A percentile compares a stretch with the other conserved stretches of the same genome.
Conservation (phyloP, 2,329 filamentous ascomycete genomes). For the Gliomastix tumulicola region DNA sequence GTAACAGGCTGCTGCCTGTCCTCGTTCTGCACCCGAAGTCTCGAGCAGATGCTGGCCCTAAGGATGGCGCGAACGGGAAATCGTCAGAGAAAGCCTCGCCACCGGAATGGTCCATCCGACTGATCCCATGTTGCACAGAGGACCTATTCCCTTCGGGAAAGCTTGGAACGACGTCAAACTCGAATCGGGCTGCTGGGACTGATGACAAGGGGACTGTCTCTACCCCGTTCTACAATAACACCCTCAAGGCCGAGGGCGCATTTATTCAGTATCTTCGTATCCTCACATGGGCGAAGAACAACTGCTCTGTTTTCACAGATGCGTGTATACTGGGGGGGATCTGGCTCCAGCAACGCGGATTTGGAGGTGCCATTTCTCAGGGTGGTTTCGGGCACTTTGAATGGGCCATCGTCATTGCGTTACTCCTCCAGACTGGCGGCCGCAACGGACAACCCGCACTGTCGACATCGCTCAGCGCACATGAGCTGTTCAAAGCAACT, state of each 20-base stretch:
- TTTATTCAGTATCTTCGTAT: conserved; percentile 70
- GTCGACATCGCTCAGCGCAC: conserved; percentile 76
- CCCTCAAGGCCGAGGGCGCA: conserved; percentile 69
- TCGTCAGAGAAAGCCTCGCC: conserved; percentile 12
- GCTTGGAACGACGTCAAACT: conserved; percentile 62
- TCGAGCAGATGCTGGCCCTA: conserved; percentile 10
- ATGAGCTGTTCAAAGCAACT: conserved; percentile 89
- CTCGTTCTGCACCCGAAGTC: conserved; percentile 33
- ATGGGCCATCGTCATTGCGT: conserved; percentile 73
- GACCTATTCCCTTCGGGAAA: conserved; percentile 65
- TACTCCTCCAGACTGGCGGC: conserved; percentile 73
- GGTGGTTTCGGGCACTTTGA: conserved; percentile 94
- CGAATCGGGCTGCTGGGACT: conserved; percentile 51
- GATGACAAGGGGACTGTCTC: conserved; percentile 36
- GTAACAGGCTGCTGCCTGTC: conserved; percentile 71
- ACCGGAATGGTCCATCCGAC: conserved; percentile 54
- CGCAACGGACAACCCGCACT: conserved; percentile 65
- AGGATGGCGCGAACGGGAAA: conserved; percentile 8
- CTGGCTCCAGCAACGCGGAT: conserved; percentile 86
- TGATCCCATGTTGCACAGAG: conserved; percentile 69
- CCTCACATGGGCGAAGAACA: conserved; percentile 61
- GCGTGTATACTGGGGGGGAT: conserved; percentile 79
- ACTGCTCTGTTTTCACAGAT: conserved; percentile 69
- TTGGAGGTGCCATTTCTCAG: conserved; percentile 58
- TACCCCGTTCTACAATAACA: conserved; percentile 86